Evolutionary conservation across 768 basidiomycete genomes (phyloP).

Genomic region (Russula lepida): DNA sequence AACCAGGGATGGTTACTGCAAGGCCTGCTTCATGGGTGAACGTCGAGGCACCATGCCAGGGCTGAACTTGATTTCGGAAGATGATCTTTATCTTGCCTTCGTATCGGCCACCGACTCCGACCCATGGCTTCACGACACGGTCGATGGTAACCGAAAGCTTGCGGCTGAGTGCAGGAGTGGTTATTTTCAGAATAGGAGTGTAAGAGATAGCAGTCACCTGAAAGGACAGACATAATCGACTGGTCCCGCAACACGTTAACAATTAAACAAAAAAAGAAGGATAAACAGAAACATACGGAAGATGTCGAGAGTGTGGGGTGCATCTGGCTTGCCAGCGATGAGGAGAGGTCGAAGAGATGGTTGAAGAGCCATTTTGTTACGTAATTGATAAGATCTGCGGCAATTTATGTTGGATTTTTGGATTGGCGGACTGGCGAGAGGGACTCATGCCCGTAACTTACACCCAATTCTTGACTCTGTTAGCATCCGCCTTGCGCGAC

Average conservation of each 20-base stretch:
- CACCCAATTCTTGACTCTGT: slow-evolving; percentile 47
- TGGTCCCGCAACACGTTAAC: slow-evolving; percentile 23
- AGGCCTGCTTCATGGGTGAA: slow-evolving; percentile 75
- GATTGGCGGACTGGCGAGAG: background rate
- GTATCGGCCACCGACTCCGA: slow-evolving; percentile 53
- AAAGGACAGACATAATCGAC: slow-evolving; percentile 87
- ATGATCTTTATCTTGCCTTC: slow-evolving; percentile 66
- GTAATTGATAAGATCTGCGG: background rate
- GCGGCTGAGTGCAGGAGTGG: slow-evolving; percentile 32
- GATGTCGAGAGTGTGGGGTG: slow-evolving; percentile 74
- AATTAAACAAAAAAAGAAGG: background rate
- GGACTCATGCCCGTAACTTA: slow-evolving; percentile 35
- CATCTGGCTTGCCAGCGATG: slow-evolving; percentile 47
- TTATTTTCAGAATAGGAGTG: background rate
- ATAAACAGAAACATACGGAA: slow-evolving; percentile 47
- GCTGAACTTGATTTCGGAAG: slow-evolving; percentile 63
- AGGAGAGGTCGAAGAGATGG: slow-evolving; percentile 60
- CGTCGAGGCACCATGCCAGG: slow-evolving; percentile 73
- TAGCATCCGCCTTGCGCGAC: slow-evolving; percentile 50
- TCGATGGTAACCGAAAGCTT: slow-evolving; percentile 57
- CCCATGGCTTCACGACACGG: slow-evolving; percentile 47
- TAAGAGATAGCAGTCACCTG: slow-evolving; percentile 36
- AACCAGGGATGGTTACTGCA: slow-evolving; percentile 42
- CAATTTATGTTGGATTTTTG: background rate
- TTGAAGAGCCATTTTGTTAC: slow-evolving; percentile 62